Percentiles rank a stretch among this genome's conserved stretches.
Evolutionary conservation across 108 stramenopile genomes (phyloP).

Genomic region (Bacterosira constricta): DNA sequence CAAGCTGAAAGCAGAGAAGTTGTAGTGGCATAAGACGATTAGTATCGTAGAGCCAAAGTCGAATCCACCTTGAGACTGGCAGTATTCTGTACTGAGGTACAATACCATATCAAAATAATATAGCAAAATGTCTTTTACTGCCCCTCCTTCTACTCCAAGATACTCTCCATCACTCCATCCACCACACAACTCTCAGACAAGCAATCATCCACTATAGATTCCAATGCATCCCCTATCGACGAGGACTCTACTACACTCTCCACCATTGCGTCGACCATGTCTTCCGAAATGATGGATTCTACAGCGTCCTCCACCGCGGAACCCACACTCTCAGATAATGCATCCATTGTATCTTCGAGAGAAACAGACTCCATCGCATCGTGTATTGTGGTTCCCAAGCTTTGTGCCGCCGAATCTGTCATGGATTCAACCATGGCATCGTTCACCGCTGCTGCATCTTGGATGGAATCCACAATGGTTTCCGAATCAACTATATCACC

Average conservation of each 20-base stretch:
- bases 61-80: too few species aligned
- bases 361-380: constrained; percentile 4
- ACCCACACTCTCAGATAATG: constrained; percentile 3
- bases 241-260: not conserved
- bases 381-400: constrained; percentile 3
- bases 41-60: too few species aligned
- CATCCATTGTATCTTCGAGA: not conserved
- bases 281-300: too few species aligned
- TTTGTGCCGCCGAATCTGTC: not conserved
- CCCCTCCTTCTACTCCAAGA: too few species aligned
- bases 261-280: not conserved
- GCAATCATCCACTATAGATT: not conserved
- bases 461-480: not conserved
- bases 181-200: not conserved
- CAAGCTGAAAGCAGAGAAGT: too few species aligned
- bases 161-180: too few species aligned
- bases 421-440: not conserved
- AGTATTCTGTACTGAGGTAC: too few species aligned
- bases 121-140: too few species aligned
- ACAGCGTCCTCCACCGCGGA: constrained; percentile 13
- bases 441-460: not conserved
- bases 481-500: not conserved
- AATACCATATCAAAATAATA: too few species aligned
- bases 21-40: too few species aligned
- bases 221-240: not conserved